Base-by-base conservation (phyloP, 1,284 basidiomycete genomes). In the Earliella scabrosa region DNA sequence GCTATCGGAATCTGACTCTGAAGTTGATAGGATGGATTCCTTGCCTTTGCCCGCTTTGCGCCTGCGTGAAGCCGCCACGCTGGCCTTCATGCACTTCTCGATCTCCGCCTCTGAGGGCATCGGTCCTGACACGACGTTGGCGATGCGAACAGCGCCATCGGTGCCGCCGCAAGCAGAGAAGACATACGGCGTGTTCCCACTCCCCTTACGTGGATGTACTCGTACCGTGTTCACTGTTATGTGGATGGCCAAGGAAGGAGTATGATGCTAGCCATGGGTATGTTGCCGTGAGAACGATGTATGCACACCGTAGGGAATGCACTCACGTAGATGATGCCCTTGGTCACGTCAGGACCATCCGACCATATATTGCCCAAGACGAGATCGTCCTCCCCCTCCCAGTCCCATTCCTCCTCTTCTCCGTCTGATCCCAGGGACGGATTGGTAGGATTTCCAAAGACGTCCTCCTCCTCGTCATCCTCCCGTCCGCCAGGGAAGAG, bases 301-400 rank as follows among this genome's bases (percentile, higher is more conserved):
- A 11, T 21, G 27, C 20, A 34, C 4, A n/a, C n/a, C n/a, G 27
- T 9, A 26, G 34, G 41, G 50, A 26, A 35, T 27, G 35, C 40
- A 76, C 85, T 56, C 63, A 89, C 87, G 64, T 88, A 89, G 52
- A 86, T 70, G 38, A 90, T 80, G 1, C 76, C 87, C 44, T 75
- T 73, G 9, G 71, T 62, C 2, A 78, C 64, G 50, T 82, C 77
- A 2, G 76, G 73, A 0, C 81, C 81, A 5, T 73, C 73, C 0
- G 80, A 75, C 85, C 85, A 89, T 2, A 81, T 80, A 62, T 83
- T 80, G 4, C 66, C 75, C 14, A 89, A 65, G 0, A 79, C 80
- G 49, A 81, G 79, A 57, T 87, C 86, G 63, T 87, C 85, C 65
- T 89, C 87, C 2, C 82, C 78, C 54, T 83, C 79, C 86, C 86